Conservation (phyloP, 2,329 filamentous ascomycete genomes). For the Hypoxylon sp. region DNA sequence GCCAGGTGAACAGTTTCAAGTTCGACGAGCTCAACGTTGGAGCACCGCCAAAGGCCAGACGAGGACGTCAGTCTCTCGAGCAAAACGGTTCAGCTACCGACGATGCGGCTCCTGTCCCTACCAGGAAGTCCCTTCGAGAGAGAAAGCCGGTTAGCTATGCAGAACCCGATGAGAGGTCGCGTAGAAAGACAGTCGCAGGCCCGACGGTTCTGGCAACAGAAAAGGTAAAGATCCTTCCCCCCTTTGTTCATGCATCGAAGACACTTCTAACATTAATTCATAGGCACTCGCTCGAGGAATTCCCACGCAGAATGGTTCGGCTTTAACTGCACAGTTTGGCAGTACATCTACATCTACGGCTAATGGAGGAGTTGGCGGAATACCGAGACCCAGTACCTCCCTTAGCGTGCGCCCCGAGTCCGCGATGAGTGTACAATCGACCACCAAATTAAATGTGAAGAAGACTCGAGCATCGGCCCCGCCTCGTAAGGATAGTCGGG, state of each 20-base stretch:
- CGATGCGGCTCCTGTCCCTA: conserved; percentile 53
- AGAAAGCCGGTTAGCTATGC: conserved; percentile 73
- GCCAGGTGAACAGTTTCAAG: conserved; percentile 81
- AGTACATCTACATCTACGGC: conserved; percentile 59
- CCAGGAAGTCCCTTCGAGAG: conserved; percentile 81
- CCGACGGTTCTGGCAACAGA: conserved; percentile 62
- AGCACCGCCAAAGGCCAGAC: conserved; percentile 72
- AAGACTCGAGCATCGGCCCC: conserved; percentile 69
- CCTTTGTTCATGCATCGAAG: not conserved
- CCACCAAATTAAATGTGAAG: conserved; percentile 65
- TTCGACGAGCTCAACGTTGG: conserved; percentile 84
- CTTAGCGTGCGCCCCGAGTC: conserved; percentile 60
- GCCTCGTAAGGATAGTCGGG: conserved; percentile 60
- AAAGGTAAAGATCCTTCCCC: conserved; percentile 54
- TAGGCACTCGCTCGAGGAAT: conserved; percentile 56
- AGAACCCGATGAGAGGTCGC: conserved; percentile 63
- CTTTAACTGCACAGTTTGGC: conserved; percentile 60
- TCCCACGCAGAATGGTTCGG: conserved; percentile 50
- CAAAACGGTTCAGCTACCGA: conserved; percentile 56
- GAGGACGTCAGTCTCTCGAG: conserved; percentile 71
- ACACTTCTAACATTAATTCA: conserved; percentile 39
- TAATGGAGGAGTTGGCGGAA: conserved; percentile 31
- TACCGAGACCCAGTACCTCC: conserved; percentile 58
- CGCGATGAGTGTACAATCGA: conserved; percentile 59
- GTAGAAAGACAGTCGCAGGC: conserved; percentile 74